Evolutionary conservation across 2,329 filamentous ascomycete species (phyloP).

Genomic region (Sordariomycetes sp.): DNA sequence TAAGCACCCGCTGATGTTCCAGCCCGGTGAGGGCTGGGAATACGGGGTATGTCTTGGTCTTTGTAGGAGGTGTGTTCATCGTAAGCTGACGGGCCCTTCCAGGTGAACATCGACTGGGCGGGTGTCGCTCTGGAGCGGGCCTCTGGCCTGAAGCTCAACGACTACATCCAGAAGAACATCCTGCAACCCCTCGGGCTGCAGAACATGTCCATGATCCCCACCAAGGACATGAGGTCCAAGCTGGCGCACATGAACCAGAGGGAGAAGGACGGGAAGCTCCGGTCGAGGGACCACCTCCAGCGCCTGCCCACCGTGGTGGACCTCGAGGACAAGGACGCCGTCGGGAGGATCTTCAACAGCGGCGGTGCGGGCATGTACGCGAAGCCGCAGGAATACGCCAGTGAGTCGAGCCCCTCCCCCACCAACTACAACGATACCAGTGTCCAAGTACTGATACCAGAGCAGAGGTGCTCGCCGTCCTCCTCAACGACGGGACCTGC

Average conservation of each 20-base stretch:
- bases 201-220: slow-evolving; percentile 47
- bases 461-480: slow-evolving; percentile 44
- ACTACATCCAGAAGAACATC: slow-evolving; percentile 36
- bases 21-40: slow-evolving; percentile 52
- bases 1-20: slow-evolving; percentile 44
- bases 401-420: not conserved
- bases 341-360: slow-evolving; percentile 37
- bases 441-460: not conserved
- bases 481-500: slow-evolving; percentile 55
- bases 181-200: slow-evolving; percentile 34
- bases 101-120: slow-evolving; percentile 44
- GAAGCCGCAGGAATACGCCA: slow-evolving; percentile 44
- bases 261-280: slow-evolving; percentile 28
- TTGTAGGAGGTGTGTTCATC: not conserved
- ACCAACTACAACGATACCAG: not conserved
- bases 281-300: slow-evolving; percentile 36
- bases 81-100: not conserved
- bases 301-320: slow-evolving; percentile 31
- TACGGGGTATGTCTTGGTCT: slow-evolving; percentile 34
- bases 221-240: slow-evolving; percentile 36
- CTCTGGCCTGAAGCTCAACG: slow-evolving; percentile 30
- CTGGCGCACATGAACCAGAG: slow-evolving; percentile 48
- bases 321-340: slow-evolving; percentile 27
- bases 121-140: slow-evolving; percentile 35
- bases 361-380: slow-evolving; percentile 54